Base-by-base conservation (phyloP, 805 yeast species). In the Jamesozyma spencerorum region DNA sequence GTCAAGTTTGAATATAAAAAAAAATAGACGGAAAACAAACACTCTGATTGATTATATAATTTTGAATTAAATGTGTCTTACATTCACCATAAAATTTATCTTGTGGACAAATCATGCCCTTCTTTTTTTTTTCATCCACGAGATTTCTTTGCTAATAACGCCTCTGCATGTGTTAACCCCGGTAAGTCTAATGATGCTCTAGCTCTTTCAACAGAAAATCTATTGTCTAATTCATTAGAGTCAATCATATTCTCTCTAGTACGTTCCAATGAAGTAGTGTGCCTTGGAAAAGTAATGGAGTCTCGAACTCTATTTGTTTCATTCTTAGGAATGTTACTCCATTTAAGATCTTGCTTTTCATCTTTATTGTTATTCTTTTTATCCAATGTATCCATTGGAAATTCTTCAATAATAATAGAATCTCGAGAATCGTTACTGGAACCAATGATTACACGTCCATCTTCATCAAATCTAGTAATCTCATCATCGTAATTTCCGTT, bases 121-220 rank as follows among this genome's bases (percentile, higher is more conserved):
- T n/a, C n/a, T n/a, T n/a, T n/a, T n/a, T n/a, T n/a, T n/a, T 5
- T 29, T 13, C 24, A 17, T 35, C 22, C 22, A 30, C 18, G 13
- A 12, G 20, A 18, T 26, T 36, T 26, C 7, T 39, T 31, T 11
- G 18, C 33, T 18, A 44, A 27, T 26, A 44, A 18, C 13, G 32
- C 43, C 17, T 54, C 62, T 5, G 71, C 71, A 30, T 55, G 61
- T 2, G 68, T 64, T 18, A 65, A 50, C 6, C 70, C 70, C 3
- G 71, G 71, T 20, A 66, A 47, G 14, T 66, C 71, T 20, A 65
- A 49, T 3, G 71, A 66, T 1, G 60, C 50, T 45, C 70, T 57
- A 1, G 70, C 69, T 28, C 66, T 54, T 37, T 66, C 71, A 33
- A 65, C 54, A 2, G 69, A 63, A 18, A 55, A 57, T 43, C 70